phyloP scores from a whole-genome alignment of 345 rosid genomes.

The Euphorbia tirucalli region DNA sequence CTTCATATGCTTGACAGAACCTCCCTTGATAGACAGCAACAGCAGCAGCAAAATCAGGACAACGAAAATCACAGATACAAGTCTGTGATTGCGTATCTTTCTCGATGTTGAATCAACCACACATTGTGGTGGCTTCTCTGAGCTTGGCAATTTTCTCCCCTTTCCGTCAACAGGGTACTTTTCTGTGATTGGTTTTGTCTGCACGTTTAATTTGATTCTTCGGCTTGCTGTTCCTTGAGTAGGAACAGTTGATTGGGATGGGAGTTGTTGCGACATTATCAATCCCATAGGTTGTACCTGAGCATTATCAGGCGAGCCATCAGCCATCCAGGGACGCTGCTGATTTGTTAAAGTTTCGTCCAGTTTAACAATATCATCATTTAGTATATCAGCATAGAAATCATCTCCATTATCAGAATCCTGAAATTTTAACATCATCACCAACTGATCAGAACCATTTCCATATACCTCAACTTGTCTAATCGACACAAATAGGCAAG shows the following conservation, averaged over 20 bases:
- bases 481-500: neutral
- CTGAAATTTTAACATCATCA: conserved; percentile 24
- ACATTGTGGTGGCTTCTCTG: conserved; percentile 11
- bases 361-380: conserved; percentile 73
- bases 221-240: conserved; percentile 28
- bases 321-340: conserved; percentile 11
- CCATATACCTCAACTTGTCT: neutral
- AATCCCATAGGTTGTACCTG: conserved; percentile 4
- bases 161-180: too few relatives aligned
- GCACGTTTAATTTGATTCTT: conserved; percentile 29
- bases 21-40: conserved; percentile 14
- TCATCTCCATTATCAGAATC: conserved; percentile 50
- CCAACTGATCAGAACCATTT: neutral
- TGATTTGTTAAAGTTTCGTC: conserved; percentile 37
- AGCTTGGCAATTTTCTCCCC: neutral
- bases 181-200: neutral
- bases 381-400: conserved; percentile 67
- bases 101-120: conserved; percentile 4
- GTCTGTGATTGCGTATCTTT: conserved; percentile 5
- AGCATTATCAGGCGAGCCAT: conserved; percentile 8
- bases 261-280: neutral
- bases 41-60: conserved; percentile 27
- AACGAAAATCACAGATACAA: too few relatives aligned
- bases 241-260: neutral
- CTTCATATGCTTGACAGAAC: conserved; percentile 15